Evolutionary conservation across 768 basidiomycete genomes (phyloP).

Genomic region (Trametes gibbosa): DNA sequence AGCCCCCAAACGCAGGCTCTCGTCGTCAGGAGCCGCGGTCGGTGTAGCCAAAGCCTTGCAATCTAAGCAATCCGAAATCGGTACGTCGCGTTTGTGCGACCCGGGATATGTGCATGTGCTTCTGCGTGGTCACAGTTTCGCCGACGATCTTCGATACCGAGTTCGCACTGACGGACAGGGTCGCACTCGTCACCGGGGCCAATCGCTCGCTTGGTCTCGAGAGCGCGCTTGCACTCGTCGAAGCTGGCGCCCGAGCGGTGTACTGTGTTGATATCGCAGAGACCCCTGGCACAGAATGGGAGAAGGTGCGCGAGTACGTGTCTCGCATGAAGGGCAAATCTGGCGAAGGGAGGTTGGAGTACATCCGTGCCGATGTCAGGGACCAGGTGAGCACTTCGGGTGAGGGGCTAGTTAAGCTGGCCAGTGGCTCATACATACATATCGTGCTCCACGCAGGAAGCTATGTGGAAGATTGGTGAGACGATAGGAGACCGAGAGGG

Average conservation of each 20-base stretch:
- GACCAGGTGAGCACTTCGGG: constrained; percentile 41
- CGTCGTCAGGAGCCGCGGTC: too few relatives aligned
- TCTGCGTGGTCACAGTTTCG: neutral
- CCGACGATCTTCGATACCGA: constrained; percentile 25
- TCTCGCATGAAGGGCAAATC: constrained; percentile 13
- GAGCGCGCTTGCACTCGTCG: constrained; percentile 69
- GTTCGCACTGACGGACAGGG: constrained; percentile 30
- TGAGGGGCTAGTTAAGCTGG: neutral
- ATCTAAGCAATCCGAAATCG: too few relatives aligned
- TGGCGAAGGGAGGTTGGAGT: constrained; percentile 45
- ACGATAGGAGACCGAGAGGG: constrained; percentile 64
- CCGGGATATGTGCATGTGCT: too few relatives aligned
- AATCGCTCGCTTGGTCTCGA: constrained; percentile 69
- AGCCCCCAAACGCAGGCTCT: too few relatives aligned
- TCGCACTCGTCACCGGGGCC: constrained; percentile 37
- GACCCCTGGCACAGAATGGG: constrained; percentile 56
- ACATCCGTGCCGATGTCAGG: constrained; percentile 60
- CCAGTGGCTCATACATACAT: neutral
- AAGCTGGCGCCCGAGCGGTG: constrained; percentile 64
- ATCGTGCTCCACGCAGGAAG: neutral
- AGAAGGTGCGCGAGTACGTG: constrained; percentile 45
- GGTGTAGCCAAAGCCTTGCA: too few relatives aligned
- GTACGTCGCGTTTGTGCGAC: too few relatives aligned
- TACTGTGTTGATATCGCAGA: constrained; percentile 65
- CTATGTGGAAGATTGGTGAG: constrained; percentile 33